Evolutionary conservation across 495 filamentous ascomycete species (phyloP).

Genomic region (Xylaria intraflava): DNA sequence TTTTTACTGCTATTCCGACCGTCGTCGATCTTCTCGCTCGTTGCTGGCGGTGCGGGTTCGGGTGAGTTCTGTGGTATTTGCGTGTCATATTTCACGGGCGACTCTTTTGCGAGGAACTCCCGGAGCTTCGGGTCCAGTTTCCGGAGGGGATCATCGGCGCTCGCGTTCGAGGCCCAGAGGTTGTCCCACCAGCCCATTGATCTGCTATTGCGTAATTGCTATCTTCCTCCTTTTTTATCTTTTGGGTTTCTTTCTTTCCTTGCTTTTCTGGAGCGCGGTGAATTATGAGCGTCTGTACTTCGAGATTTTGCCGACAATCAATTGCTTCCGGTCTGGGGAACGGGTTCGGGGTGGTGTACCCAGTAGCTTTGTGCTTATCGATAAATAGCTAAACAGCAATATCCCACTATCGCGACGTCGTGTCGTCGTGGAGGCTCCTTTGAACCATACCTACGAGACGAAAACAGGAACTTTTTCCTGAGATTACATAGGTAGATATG

Average conservation of each 20-base stretch:
- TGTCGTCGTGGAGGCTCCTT: too few relatives aligned
- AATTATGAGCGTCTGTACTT: not conserved
- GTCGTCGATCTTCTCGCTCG: not conserved
- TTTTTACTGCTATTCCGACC: not conserved
- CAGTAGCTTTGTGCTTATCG: slow-evolving; percentile 6
- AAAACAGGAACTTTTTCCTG: too few relatives aligned
- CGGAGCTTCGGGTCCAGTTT: slow-evolving; percentile 79
- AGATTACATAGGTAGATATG: too few relatives aligned
- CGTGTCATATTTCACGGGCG: slow-evolving; percentile 62
- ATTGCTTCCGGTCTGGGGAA: not conserved
- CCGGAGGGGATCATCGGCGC: slow-evolving; percentile 61
- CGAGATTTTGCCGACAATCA: not conserved
- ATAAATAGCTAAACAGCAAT: not conserved
- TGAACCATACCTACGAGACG: too few relatives aligned
- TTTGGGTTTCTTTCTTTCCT: not conserved
- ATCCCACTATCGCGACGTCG: not conserved
- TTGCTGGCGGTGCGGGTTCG: slow-evolving; percentile 5
- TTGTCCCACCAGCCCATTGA: slow-evolving; percentile 66
- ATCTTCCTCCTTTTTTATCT: not conserved
- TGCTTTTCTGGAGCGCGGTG: not conserved
- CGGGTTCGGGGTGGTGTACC: not conserved
- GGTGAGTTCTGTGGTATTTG: slow-evolving; percentile 17
- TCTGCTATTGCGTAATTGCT: not conserved
- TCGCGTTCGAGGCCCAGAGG: slow-evolving; percentile 32
- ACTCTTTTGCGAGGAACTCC: slow-evolving; percentile 78